A percentile compares a stretch with the other conserved stretches of the same genome.
phyloP scores from a whole-genome alignment of 1,284 basidiomycete species.

The Ceratobasidium papillatum region DNA sequence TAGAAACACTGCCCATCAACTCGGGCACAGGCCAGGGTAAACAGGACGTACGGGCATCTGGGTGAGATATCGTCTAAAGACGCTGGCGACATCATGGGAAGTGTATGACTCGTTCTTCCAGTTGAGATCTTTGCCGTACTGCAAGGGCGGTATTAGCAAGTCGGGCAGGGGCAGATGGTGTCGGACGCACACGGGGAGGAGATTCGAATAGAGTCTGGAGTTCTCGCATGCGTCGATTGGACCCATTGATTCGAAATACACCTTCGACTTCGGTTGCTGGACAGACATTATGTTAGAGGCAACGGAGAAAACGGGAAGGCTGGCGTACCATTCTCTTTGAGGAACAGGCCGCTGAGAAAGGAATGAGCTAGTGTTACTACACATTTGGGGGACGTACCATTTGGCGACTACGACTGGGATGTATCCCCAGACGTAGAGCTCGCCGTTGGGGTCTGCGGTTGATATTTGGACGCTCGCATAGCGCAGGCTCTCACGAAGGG shows the following conservation, averaged over 20 bases:
- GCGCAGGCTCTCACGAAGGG: conserved; percentile 82
- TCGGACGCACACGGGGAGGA: conserved; percentile 77
- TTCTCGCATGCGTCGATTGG: conserved; percentile 94
- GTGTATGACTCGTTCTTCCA: conserved; percentile 89
- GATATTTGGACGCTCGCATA: conserved; percentile 95
- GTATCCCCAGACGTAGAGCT: conserved; percentile 89
- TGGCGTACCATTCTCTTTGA: conserved; percentile 84
- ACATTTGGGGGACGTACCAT: conserved; percentile 67
- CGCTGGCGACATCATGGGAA: conserved; percentile 95
- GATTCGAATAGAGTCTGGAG: conserved; percentile 90
- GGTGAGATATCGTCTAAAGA: conserved; percentile 94
- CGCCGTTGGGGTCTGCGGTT: conserved; percentile 84
- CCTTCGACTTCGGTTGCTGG: conserved; percentile 93
- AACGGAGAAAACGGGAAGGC: conserved; percentile 16
- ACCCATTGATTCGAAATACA: conserved; percentile 93
- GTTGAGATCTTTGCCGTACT: conserved; percentile 94
- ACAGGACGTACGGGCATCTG: conserved; percentile 86
- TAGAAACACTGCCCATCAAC: conserved; percentile 50
- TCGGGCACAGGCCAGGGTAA: conserved; percentile 23
- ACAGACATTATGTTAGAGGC: conserved; percentile 20
- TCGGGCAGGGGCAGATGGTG: not conserved
- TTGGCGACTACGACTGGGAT: conserved; percentile 98
- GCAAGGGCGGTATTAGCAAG: conserved; percentile 22
- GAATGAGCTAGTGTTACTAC: conserved; percentile 34
- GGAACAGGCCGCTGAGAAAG: conserved; percentile 75